Evolutionary conservation across 2,329 filamentous ascomycete species (phyloP).

Genomic region (Fusarium marasasianum): DNA sequence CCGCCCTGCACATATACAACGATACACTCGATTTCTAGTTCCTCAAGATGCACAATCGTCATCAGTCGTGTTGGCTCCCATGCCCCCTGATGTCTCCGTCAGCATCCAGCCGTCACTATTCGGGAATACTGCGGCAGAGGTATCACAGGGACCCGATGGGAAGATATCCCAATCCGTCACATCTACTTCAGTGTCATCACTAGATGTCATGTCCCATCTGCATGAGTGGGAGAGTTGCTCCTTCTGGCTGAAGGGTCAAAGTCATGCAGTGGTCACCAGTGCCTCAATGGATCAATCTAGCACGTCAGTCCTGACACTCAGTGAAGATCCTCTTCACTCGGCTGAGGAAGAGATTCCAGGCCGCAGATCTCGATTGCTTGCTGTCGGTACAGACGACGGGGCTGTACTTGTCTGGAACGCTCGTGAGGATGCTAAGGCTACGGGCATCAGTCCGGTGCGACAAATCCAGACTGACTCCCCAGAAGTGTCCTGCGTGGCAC

Average conservation of each 20-base stretch:
- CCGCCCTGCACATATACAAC: conserved; percentile 54
- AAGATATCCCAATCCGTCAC: conserved; percentile 37
- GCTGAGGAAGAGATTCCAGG: conserved; percentile 77
- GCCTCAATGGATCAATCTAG: conserved; percentile 78
- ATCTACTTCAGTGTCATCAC: conserved; percentile 35
- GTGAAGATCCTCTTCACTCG: conserved; percentile 76
- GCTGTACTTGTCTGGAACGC: conserved; percentile 87
- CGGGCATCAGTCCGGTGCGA: conserved; percentile 73
- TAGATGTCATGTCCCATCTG: conserved; percentile 19
- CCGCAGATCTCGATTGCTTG: conserved; percentile 81
- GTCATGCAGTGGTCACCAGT: conserved; percentile 71
- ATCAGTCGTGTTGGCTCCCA: conserved; percentile 10
- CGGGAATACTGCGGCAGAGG: conserved; percentile 30
- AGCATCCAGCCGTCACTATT: conserved; percentile 43
- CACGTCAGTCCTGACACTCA: conserved; percentile 74
- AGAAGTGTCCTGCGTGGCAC: conserved; percentile 81
- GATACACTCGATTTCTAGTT: conserved; percentile 53
- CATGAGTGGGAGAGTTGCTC: conserved; percentile 46
- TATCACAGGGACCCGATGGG: conserved; percentile 20
- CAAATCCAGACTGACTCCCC: conserved; percentile 91
- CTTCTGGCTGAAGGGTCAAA: conserved; percentile 65
- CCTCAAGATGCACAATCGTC: conserved; percentile 21
- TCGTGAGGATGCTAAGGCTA: conserved; percentile 64
- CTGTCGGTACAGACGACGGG: conserved; percentile 81
- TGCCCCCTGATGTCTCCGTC: not conserved